A percentile compares a stretch with the other conserved stretches of the same genome.
Evolutionary conservation across 2,329 filamentous ascomycete genomes (phyloP).

Genomic region (Arthrobotrys musiformis): DNA sequence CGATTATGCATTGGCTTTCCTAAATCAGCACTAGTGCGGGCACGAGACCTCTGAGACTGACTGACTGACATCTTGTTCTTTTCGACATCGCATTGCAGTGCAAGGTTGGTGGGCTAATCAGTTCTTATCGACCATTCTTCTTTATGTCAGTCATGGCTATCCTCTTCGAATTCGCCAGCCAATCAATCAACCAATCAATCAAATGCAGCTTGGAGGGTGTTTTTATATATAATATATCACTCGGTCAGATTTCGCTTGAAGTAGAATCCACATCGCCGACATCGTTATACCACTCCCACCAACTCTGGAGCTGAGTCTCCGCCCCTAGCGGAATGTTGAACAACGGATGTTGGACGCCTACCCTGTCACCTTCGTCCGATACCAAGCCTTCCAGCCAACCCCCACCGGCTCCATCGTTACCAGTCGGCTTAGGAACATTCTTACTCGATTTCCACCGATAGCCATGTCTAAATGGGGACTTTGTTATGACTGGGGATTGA

Average conservation of each 20-base stretch:
- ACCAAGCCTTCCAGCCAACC: constrained; percentile 50
- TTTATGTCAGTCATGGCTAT: background rate
- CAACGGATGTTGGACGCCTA: constrained; percentile 57
- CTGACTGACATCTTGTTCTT: constrained; percentile 2
- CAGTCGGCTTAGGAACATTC: constrained; percentile 43
- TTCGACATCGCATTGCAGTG: background rate
- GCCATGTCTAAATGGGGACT: constrained; percentile 35
- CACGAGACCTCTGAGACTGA: constrained; percentile 21
- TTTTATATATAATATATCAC: background rate
- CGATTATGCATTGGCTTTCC: constrained; percentile 18
- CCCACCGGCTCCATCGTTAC: constrained; percentile 17
- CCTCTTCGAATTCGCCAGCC: background rate
- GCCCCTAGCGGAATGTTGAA: constrained; percentile 58
- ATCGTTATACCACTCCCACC: constrained; percentile 53
- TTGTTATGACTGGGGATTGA: background rate
- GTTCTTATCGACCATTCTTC: constrained; percentile 7
- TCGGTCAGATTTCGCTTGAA: background rate
- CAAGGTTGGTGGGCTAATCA: background rate
- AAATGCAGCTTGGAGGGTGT: background rate
- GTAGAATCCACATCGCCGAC: constrained; percentile 4
- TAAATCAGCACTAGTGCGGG: constrained; percentile 17
- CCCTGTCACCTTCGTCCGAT: constrained; percentile 45
- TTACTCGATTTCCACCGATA: constrained; percentile 47
- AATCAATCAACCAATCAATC: background rate
- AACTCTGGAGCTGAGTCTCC: constrained; percentile 44